A percentile compares a stretch with the other conserved stretches of the same genome.
These are phyloP conservation scores for Plectranthus barbatus DNA, from an alignment of 257 asterid species.

Conservation along the genomic window DNA sequence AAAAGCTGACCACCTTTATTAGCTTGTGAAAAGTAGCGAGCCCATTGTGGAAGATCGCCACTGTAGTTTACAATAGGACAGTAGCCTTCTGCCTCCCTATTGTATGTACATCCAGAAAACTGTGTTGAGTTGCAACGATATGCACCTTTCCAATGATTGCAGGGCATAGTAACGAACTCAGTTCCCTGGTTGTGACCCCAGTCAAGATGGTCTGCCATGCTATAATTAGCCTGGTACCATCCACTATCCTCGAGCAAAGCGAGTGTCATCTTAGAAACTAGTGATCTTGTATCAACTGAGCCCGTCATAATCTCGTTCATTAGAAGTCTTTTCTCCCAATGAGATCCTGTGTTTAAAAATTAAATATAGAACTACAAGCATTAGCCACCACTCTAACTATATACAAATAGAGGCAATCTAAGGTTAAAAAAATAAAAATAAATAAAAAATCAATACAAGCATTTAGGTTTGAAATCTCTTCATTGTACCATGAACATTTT, in stretches of 20 bases:
- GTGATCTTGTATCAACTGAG: constrained; percentile 94
- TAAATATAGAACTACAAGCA: constrained; percentile 6
- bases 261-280: constrained; percentile 90
- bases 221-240: constrained; percentile 90
- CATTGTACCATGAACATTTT: background rate
- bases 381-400: background rate
- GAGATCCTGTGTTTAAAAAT: constrained; percentile 59
- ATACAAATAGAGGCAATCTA: no score
- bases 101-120: constrained; percentile 88
- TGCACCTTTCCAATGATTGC: constrained; percentile 90
- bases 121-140: constrained; percentile 89
- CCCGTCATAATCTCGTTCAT: constrained; percentile 99
- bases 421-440: no score
- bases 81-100: constrained; percentile 95
- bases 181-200: constrained; percentile 95
- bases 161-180: constrained; percentile 73
- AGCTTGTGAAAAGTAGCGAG: constrained; percentile 83
- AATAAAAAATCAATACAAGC: background rate
- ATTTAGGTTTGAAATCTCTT: background rate
- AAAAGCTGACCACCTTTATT: constrained; percentile 54
- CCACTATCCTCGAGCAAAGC: constrained; percentile 96
- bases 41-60: constrained; percentile 95
- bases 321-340: constrained; percentile 94
- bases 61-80: constrained; percentile 89
- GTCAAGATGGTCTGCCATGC: constrained; percentile 86